These are phyloP conservation scores for Talaromyces sp. DNA, from an alignment of 2,329 filamentous ascomycete species.

Conservation along the genomic window DNA sequence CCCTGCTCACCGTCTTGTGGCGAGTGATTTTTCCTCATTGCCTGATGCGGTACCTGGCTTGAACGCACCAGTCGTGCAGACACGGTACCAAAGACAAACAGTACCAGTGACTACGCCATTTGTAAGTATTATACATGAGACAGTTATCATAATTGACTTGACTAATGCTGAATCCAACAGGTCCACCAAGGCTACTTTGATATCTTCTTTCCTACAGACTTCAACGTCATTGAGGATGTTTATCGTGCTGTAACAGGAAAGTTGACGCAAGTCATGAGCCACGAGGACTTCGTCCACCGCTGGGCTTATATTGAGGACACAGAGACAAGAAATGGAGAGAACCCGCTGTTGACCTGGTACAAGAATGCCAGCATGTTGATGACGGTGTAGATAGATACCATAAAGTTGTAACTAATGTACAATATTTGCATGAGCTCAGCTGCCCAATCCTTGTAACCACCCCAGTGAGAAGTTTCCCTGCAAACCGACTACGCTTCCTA, in stretches of 20 bases:
- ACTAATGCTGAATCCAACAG: conserved; percentile 48
- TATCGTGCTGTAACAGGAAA: conserved; percentile 94
- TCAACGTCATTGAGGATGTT: conserved; percentile 83
- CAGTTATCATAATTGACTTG: neutral
- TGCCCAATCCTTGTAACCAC: too few relatives aligned
- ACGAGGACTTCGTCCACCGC: conserved; percentile 85
- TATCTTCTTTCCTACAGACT: conserved; percentile 97
- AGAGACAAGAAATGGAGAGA: conserved; percentile 85
- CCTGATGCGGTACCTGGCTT: conserved; percentile 81
- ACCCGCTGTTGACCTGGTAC: conserved; percentile 90
- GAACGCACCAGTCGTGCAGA: conserved; percentile 96
- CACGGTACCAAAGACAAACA: conserved; percentile 80
- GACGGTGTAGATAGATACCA: conserved; percentile 61
- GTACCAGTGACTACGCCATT: conserved; percentile 89
- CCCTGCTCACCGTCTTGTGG: conserved; percentile 83
- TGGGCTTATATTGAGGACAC: conserved; percentile 94
- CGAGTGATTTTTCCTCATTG: conserved; percentile 86
- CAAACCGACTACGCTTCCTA: too few relatives aligned
- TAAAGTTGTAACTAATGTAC: neutral
- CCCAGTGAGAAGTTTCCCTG: too few relatives aligned
- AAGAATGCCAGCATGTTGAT: conserved; percentile 92
- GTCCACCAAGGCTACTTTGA: conserved; percentile 99
- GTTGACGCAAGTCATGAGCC: conserved; percentile 78
- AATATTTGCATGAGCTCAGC: neutral
- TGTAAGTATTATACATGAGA: conserved; percentile 56